A percentile compares a stretch with the other conserved stretches of the same genome.
These are phyloP conservation scores for Niveomyces coronatus DNA, from an alignment of 2,329 filamentous ascomycete species.

Conservation along the genomic window DNA sequence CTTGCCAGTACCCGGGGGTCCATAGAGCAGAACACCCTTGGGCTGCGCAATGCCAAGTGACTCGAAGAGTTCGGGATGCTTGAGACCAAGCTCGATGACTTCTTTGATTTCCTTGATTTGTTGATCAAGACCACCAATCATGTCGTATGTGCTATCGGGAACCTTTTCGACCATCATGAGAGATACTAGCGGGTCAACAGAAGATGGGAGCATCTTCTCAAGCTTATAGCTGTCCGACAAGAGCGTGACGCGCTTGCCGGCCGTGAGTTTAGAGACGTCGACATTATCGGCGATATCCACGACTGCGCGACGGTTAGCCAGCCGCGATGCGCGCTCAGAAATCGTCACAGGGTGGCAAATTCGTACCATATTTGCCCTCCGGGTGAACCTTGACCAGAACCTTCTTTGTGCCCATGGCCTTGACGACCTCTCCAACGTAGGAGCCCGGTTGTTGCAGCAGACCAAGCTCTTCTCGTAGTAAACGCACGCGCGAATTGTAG, in stretches of 20 bases:
- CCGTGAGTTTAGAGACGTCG: conserved; percentile 89
- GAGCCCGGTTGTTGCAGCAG: conserved; percentile 94
- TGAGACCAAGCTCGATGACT: conserved; percentile 95
- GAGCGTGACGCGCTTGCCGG: conserved; percentile 93
- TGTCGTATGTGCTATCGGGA: conserved; percentile 98
- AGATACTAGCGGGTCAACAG: conserved; percentile 93
- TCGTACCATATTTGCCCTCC: conserved; percentile 96
- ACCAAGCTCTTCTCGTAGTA: conserved; percentile 90
- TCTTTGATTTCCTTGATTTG: conserved; percentile 99
- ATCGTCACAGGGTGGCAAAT: not conserved
- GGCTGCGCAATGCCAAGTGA: conserved; percentile 97
- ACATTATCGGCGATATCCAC: conserved; percentile 93
- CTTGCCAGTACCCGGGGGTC: conserved; percentile 93
- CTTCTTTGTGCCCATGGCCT: conserved; percentile 99
- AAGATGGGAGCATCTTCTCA: conserved; percentile 96
- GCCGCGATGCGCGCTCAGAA: not conserved
- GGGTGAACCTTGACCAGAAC: conserved; percentile 98
- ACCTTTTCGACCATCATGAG: conserved; percentile 99
- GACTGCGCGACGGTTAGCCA: conserved; percentile 41
- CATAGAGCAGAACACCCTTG: conserved; percentile 94
- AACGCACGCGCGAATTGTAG: conserved; percentile 94
- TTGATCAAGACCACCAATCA: conserved; percentile 97
- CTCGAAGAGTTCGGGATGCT: conserved; percentile 97
- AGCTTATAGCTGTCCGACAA: conserved; percentile 97
- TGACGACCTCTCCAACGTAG: conserved; percentile 98